phyloP scores from a whole-genome alignment of 2,329 filamentous ascomycete species.

The Pestalotiopsis sp. region DNA sequence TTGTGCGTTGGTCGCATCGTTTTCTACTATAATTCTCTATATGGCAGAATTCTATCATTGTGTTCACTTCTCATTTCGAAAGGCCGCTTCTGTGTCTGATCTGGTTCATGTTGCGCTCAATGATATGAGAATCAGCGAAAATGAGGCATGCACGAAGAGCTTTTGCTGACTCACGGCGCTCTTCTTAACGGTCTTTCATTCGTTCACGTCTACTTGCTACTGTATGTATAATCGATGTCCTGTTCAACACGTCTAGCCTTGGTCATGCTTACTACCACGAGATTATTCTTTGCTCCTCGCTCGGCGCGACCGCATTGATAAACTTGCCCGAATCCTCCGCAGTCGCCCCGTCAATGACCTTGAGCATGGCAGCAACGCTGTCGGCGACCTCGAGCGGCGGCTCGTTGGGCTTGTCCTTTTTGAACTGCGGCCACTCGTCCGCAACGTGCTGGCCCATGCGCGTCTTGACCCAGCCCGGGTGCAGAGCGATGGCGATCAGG shows the following conservation, averaged over 20 bases:
- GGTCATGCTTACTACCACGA: not conserved
- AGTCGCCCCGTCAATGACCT: slow-evolving; percentile 36
- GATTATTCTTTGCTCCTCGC: not conserved
- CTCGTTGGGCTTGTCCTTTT: slow-evolving; percentile 17
- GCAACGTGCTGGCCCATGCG: slow-evolving; percentile 31
- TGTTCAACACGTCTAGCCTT: not conserved
- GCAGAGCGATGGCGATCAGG: slow-evolving; percentile 31
- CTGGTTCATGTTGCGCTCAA: no score
- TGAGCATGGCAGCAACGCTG: slow-evolving; percentile 32
- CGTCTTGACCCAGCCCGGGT: slow-evolving; percentile 40
- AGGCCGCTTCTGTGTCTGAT: no score
- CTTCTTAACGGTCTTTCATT: no score
- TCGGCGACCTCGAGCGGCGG: slow-evolving; percentile 31
- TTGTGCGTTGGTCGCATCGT: no score
- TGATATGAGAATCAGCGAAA: no score
- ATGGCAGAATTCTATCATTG: no score
- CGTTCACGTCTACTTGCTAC: no score
- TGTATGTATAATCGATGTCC: no score
- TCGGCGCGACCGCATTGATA: slow-evolving; percentile 15
- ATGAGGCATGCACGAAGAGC: no score
- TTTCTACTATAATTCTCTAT: no score
- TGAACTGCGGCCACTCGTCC: slow-evolving; percentile 26
- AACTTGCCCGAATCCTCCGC: slow-evolving; percentile 35
- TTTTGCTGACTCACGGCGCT: no score
- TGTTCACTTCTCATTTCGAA: no score